phyloP scores from a whole-genome alignment of 169 alveolate genomes.

The Fabrea salina region DNA sequence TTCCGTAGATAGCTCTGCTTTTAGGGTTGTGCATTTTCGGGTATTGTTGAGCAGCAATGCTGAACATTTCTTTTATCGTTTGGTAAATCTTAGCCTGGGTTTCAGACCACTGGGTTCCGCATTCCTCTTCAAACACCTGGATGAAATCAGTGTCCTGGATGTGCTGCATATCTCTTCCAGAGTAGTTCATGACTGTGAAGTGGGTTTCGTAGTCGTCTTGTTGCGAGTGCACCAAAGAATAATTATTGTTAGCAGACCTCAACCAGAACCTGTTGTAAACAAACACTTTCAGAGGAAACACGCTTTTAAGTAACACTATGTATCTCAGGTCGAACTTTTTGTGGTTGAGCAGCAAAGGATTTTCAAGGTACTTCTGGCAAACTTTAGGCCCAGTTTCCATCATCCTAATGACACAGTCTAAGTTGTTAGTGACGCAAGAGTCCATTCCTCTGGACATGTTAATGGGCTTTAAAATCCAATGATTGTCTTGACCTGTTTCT shows the following conservation, averaged over 20 bases:
- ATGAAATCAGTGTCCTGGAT: constrained; percentile 68
- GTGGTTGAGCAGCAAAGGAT: constrained; percentile 54
- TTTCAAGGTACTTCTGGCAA: constrained; percentile 68
- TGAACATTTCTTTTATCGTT: constrained; percentile 63
- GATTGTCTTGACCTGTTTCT: constrained; percentile 56
- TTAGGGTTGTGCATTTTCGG: constrained; percentile 61
- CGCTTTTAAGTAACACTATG: constrained; percentile 66
- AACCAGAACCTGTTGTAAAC: constrained; percentile 75
- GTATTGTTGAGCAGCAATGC: constrained; percentile 48
- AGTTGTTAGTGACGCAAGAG: constrained; percentile 66
- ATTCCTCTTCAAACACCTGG: constrained; percentile 57
- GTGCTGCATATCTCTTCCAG: constrained; percentile 55
- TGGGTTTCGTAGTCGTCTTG: constrained; percentile 77
- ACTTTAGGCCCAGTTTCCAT: constrained; percentile 85
- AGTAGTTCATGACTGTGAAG: constrained; percentile 84
- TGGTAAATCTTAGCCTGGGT: constrained; percentile 55
- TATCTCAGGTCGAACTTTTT: constrained; percentile 79
- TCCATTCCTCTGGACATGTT: constrained; percentile 81
- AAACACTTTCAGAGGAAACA: constrained; percentile 74
- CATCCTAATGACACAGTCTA: constrained; percentile 66
- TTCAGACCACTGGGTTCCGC: constrained; percentile 52
- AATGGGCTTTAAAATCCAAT: constrained; percentile 82
- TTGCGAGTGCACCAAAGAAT: constrained; percentile 52
- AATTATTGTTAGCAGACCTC: constrained; percentile 70
- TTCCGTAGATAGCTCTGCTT: constrained; percentile 73